Base-by-base conservation (phyloP, 1,139 yeast species). In the Protomyces inundatus region DNA sequence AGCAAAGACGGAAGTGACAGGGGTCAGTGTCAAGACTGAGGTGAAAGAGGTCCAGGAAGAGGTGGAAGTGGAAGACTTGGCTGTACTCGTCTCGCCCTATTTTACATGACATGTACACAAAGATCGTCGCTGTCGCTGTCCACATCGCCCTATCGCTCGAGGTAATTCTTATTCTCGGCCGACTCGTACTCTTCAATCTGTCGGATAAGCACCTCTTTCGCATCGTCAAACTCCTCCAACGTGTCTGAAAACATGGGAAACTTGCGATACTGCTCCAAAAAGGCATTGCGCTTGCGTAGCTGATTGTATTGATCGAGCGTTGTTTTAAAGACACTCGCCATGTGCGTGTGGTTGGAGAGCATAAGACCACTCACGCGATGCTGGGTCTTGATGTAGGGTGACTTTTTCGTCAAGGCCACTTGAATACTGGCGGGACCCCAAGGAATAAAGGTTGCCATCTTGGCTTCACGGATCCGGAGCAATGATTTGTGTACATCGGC, bases 381-480 rank as follows among this genome's bases (percentile, higher is more conserved):
- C 37, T 69, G 53, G 57, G 70, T 33, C 53, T 71, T 68, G 46
- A 79, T 69, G 73, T 82, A 86, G 1, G 91, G 87, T 1, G 96
- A 87, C 69, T 84, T 84, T 66, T 83, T 81, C 1, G 96, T 93
- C 62, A 86, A 79, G 4, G 93, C 91, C 0, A 90, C 79, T 71
- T 89, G 95, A 4, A 90, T 81, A 10, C 93, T 82, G 0, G 93
- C 84, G 0, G 96, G 85, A 0, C 91, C 84, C 89, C 96, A 89
- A 0, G 96, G 95, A 1, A 89, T 90, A 77, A 90, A 93, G 45
- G 83, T 80, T 0, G 90, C 81, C 42, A 75, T 71, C 39, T 76
- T 74, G 60, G 97, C 79, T 67, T 86, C 88, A 67, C 91, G 87
- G 3, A 93, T 86, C 67, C 90, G 86, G 16, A 86, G 75, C 33